Conservation (phyloP, 805 yeast genomes). For the Sungouiella blattae region DNA sequence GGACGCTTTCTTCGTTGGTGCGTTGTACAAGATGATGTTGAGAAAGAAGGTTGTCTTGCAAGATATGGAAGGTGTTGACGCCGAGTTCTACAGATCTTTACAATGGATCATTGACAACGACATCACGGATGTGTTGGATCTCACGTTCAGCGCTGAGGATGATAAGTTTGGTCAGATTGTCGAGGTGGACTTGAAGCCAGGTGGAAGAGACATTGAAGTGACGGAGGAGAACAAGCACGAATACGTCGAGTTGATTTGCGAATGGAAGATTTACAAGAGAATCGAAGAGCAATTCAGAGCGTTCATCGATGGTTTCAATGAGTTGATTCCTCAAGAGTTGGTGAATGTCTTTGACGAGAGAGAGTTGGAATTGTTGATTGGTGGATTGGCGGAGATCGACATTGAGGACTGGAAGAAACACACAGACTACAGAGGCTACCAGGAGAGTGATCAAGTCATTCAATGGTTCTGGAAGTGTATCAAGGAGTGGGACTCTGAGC, state of each 20-base stretch:
- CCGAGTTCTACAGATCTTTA: conserved; percentile 90
- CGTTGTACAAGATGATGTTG: conserved; percentile 95
- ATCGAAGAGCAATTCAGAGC: conserved; percentile 96
- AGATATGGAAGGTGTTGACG: conserved; percentile 99
- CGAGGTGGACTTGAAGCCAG: conserved; percentile 83
- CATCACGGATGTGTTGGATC: conserved; percentile 74
- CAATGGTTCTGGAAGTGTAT: conserved; percentile 99
- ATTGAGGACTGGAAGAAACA: conserved; percentile 99
- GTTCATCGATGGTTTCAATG: conserved; percentile 95
- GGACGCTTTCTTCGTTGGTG: conserved; percentile 98
- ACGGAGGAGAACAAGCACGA: conserved; percentile 61
- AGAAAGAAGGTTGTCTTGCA: conserved; percentile 90
- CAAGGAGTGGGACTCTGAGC: conserved; percentile 93
- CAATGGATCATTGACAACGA: conserved; percentile 96
- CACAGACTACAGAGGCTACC: conserved; percentile 97
- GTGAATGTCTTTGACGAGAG: conserved; percentile 97
- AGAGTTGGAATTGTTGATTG: conserved; percentile 92
- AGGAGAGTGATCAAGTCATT: conserved; percentile 91
- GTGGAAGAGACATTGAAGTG: conserved; percentile 86
- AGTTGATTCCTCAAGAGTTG: conserved; percentile 92
- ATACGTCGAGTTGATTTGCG: conserved; percentile 90
- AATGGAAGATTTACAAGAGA: conserved; percentile 91
- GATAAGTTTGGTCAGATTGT: conserved; percentile 93
- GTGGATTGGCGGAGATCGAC: conserved; percentile 97
- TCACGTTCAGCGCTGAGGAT: conserved; percentile 86